These are phyloP conservation scores for Calonectria honghensis DNA, from an alignment of 2,329 filamentous ascomycete genomes.

Conservation along the genomic window DNA sequence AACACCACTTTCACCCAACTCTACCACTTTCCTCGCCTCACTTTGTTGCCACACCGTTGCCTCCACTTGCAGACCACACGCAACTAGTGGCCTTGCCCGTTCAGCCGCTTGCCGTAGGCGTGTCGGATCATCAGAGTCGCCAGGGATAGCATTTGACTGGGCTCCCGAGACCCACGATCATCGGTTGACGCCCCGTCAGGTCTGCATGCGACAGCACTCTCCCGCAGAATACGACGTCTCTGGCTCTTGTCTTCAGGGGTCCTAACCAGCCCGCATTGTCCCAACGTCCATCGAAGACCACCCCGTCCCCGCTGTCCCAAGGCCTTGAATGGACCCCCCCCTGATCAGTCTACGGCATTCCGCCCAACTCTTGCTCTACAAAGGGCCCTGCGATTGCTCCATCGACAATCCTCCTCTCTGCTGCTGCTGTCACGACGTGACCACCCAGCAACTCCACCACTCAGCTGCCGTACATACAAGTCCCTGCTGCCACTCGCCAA, in stretches of 20 bases:
- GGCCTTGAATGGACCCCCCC: slow-evolving; percentile 48
- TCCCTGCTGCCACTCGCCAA: slow-evolving; percentile 43
- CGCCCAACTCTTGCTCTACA: slow-evolving; percentile 49
- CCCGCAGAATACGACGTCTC: slow-evolving; percentile 49
- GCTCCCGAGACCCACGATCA: slow-evolving; percentile 55
- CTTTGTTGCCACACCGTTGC: slow-evolving; percentile 46
- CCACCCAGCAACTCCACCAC: slow-evolving; percentile 45
- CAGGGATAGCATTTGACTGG: slow-evolving; percentile 51
- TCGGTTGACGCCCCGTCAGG: slow-evolving; percentile 52
- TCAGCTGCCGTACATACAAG: slow-evolving; percentile 51
- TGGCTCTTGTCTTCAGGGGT: slow-evolving; percentile 49
- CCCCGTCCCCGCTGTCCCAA: slow-evolving; percentile 43
- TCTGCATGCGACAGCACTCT: slow-evolving; percentile 51
- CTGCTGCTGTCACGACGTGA: slow-evolving; percentile 40
- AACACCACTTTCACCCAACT: slow-evolving; percentile 38
- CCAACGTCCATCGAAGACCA: slow-evolving; percentile 41
- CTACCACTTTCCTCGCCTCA: slow-evolving; percentile 32
- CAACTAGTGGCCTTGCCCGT: slow-evolving; percentile 49
- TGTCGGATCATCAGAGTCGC: slow-evolving; percentile 39
- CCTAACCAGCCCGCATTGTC: slow-evolving; percentile 41
- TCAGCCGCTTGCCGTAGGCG: slow-evolving; percentile 48
- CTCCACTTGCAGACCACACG: slow-evolving; percentile 47
- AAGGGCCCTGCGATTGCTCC: slow-evolving; percentile 46
- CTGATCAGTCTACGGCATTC: slow-evolving; percentile 45
- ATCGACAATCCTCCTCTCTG: slow-evolving; percentile 51